Evolutionary conservation across 768 basidiomycete genomes (phyloP).

Genomic region (Serendipita sp.): DNA sequence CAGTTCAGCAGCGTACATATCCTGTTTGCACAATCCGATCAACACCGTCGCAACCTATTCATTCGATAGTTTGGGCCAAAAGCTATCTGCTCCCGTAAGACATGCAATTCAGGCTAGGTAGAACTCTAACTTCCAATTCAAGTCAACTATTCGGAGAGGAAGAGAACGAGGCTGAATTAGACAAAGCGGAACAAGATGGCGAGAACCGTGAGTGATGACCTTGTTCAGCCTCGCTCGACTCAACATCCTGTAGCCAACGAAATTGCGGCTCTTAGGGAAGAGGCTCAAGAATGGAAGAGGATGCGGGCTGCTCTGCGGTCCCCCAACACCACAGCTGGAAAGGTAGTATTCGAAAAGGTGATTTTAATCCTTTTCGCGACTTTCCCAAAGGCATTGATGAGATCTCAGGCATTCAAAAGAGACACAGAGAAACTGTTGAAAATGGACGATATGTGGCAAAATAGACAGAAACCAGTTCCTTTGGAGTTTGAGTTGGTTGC

Average conservation of each 20-base stretch:
- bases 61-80: slow-evolving; percentile 99
- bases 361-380: not conserved
- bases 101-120: not conserved
- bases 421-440: slow-evolving; percentile 79
- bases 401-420: slow-evolving; percentile 58
- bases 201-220: slow-evolving; percentile 58
- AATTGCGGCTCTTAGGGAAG: slow-evolving; percentile 76
- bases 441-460: slow-evolving; percentile 97
- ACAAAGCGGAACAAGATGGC: slow-evolving; percentile 81
- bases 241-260: slow-evolving; percentile 49
- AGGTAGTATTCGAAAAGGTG: slow-evolving; percentile 74
- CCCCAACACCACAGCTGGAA: slow-evolving; percentile 35
- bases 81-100: slow-evolving; percentile 83
- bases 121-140: slow-evolving; percentile 4
- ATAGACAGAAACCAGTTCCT: slow-evolving; percentile 69
- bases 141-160: slow-evolving; percentile 95
- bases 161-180: slow-evolving; percentile 66
- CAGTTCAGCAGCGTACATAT: slow-evolving; percentile 71
- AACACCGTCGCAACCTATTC: slow-evolving; percentile 92
- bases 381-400: not conserved
- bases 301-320: slow-evolving; percentile 56
- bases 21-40: slow-evolving; percentile 97
- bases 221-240: not conserved
- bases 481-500: slow-evolving; percentile 68
- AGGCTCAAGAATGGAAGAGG: slow-evolving; percentile 73